Conservation (phyloP, 352 stramenopile species). For the Globisporangium spiculum region DNA sequence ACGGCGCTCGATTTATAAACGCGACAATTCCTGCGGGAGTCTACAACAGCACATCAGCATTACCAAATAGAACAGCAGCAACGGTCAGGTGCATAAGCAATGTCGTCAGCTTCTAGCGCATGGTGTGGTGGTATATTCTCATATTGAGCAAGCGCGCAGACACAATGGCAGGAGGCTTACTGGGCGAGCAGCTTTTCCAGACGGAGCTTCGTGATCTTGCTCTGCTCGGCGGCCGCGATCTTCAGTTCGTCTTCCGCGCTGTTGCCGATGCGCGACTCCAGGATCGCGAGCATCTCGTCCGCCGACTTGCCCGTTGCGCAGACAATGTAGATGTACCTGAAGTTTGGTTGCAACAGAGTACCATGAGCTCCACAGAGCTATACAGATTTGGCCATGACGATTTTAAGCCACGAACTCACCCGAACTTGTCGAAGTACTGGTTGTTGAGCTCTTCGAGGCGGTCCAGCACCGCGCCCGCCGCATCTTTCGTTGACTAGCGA, state of each 20-base stretch:
- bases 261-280: slow-evolving; percentile 57
- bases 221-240: slow-evolving; percentile 66
- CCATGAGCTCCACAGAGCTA: not conserved
- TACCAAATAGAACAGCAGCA: not conserved
- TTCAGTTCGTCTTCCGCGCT: slow-evolving; percentile 39
- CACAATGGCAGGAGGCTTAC: slow-evolving; percentile 29
- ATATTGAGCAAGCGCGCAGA: not conserved
- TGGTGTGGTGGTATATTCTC: not conserved
- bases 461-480: slow-evolving; percentile 45
- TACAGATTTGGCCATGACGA: too few relatives aligned
- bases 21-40: not conserved
- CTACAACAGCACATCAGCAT: not conserved
- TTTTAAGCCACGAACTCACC: slow-evolving; percentile 23
- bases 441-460: slow-evolving; percentile 64
- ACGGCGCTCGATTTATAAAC: not conserved
- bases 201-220: slow-evolving; percentile 76
- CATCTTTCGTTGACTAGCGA: slow-evolving; percentile 48
- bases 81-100: not conserved
- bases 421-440: slow-evolving; percentile 66
- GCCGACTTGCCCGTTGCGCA: slow-evolving; percentile 78
- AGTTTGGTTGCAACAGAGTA: not conserved
- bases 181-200: slow-evolving; percentile 62
- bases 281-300: slow-evolving; percentile 67
- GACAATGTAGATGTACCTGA: slow-evolving; percentile 79
- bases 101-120: not conserved